Evolutionary conservation across 2,329 filamentous ascomycete species (phyloP).

Genomic region (Claviceps humidiphila): DNA sequence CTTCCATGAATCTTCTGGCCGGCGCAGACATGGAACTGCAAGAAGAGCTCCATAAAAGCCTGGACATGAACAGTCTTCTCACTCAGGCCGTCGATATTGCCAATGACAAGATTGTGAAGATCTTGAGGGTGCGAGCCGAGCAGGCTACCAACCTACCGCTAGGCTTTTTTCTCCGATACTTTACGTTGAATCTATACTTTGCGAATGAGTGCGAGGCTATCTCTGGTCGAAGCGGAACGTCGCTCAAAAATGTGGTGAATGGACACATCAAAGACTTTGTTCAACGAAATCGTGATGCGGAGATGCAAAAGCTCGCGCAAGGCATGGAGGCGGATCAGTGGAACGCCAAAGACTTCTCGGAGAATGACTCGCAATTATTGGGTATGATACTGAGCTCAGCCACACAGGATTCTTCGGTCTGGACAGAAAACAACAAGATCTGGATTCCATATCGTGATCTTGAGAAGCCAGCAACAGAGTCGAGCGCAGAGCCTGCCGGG

Average conservation of each 20-base stretch:
- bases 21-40: constrained; percentile 38
- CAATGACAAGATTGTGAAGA: constrained; percentile 62
- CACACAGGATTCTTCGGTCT: constrained; percentile 54
- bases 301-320: constrained; percentile 62
- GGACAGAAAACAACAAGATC: constrained; percentile 48
- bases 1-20: constrained; percentile 11
- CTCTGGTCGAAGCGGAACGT: constrained; percentile 62
- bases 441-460: constrained; percentile 36
- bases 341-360: constrained; percentile 63
- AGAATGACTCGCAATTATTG: constrained; percentile 47
- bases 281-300: constrained; percentile 52
- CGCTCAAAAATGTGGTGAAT: constrained; percentile 68
- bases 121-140: constrained; percentile 64
- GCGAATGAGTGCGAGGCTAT: constrained; percentile 79
- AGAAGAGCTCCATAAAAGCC: constrained; percentile 61
- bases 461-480: constrained; percentile 19
- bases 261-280: constrained; percentile 73
- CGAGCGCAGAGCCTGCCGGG: constrained; percentile 12
- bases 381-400: constrained; percentile 54
- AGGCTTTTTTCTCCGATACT: constrained; percentile 64
- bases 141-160: constrained; percentile 57
- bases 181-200: constrained; percentile 69
- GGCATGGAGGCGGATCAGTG: constrained; percentile 72
- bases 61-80: constrained; percentile 66
- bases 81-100: constrained; percentile 71